Conservation (phyloP, 1,284 basidiomycete species). For the Dichomitus squalens region DNA sequence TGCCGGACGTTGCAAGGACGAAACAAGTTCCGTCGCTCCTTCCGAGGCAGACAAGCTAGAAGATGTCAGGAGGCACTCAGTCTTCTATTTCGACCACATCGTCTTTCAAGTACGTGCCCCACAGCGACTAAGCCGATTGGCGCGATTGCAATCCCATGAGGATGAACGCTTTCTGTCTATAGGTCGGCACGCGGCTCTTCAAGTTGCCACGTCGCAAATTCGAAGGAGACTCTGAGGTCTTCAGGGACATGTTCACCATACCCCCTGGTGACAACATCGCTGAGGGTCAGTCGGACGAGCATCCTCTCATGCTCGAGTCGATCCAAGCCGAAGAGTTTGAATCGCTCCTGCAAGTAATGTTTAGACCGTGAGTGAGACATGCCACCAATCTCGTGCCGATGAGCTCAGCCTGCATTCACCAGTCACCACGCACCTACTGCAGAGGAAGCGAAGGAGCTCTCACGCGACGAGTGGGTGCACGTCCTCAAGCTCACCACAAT, state of each 20-base stretch:
- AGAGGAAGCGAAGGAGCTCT: not conserved
- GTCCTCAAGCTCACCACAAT: slow-evolving; percentile 17
- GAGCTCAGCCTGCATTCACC: not conserved
- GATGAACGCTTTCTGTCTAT: not conserved
- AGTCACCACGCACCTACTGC: not conserved
- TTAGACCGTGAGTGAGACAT: slow-evolving; percentile 11
- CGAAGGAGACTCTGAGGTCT: slow-evolving; percentile 30
- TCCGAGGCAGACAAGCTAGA: not conserved
- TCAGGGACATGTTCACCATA: slow-evolving; percentile 31
- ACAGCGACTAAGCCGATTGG: no score
- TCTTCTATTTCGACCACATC: slow-evolving; percentile 15
- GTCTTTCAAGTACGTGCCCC: slow-evolving; percentile 17
- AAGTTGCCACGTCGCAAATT: slow-evolving; percentile 33
- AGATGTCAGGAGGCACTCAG: not conserved
- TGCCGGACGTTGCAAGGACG: no score
- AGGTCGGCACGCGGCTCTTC: slow-evolving; percentile 35
- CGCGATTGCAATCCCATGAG: no score
- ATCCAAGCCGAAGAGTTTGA: slow-evolving; percentile 17
- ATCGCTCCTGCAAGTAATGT: slow-evolving; percentile 12
- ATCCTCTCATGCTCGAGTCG: slow-evolving; percentile 15
- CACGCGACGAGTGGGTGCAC: slow-evolving; percentile 11
- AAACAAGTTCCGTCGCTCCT: no score
- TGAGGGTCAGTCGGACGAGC: slow-evolving; percentile 17
- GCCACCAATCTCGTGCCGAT: not conserved
- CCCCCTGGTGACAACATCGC: slow-evolving; percentile 9